A percentile compares a stretch with the other conserved stretches of the same genome.
Evolutionary conservation across 768 basidiomycete species (phyloP).

Genomic region (Boletus pseudopeckii): DNA sequence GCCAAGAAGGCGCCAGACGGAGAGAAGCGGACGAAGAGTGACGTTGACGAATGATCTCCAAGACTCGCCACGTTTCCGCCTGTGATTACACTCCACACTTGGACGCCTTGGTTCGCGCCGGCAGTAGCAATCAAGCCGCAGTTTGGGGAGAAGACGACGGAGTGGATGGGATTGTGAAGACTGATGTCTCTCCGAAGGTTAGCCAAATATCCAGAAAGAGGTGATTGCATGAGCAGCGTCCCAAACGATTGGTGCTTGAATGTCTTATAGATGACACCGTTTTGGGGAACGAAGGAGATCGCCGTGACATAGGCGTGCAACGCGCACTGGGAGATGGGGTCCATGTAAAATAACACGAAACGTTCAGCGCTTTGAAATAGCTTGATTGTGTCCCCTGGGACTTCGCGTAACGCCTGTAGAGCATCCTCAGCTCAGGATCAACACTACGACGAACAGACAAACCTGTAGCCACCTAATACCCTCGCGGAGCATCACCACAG

Average conservation of each 20-base stretch:
- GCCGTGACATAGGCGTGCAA: slow-evolving; percentile 17
- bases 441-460: background rate
- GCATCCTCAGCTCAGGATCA: background rate
- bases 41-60: slow-evolving; percentile 8
- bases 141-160: slow-evolving; percentile 15
- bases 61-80: slow-evolving; percentile 21
- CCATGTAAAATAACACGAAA: slow-evolving; percentile 18
- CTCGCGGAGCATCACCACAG: slow-evolving; percentile 13
- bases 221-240: background rate
- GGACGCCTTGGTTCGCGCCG: slow-evolving; percentile 14
- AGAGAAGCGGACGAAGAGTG: slow-evolving; percentile 17
- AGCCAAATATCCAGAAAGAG: too few relatives aligned
- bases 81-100: slow-evolving; percentile 21
- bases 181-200: background rate
- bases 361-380: slow-evolving; percentile 19
- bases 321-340: slow-evolving; percentile 11
- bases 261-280: slow-evolving; percentile 1
- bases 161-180: slow-evolving; percentile 8
- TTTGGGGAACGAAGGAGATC: background rate
- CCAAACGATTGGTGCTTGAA: slow-evolving; percentile 10
- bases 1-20: slow-evolving; percentile 20
- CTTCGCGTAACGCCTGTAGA: slow-evolving; percentile 5
- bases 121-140: slow-evolving; percentile 15
- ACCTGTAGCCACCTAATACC: slow-evolving; percentile 15
- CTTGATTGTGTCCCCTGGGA: slow-evolving; percentile 4